Conservation (phyloP, 139 green algal genomes). For the Closterium sp. region DNA sequence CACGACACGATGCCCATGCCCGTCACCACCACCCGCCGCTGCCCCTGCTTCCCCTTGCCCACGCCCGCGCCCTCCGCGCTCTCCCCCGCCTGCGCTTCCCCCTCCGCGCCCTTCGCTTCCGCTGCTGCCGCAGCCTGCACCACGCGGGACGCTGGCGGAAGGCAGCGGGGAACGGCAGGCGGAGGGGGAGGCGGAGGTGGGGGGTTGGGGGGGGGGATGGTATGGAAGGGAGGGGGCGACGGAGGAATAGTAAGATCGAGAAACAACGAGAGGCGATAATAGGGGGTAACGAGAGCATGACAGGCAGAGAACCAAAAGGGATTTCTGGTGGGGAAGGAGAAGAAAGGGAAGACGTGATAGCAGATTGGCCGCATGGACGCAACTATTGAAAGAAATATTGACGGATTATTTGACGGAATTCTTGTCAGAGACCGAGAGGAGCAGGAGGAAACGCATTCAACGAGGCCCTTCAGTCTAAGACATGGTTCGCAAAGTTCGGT, state of each 20-base stretch:
- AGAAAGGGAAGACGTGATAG: neutral
- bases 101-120: neutral
- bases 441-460: neutral
- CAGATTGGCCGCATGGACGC: neutral
- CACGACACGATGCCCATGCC: conserved; percentile 58
- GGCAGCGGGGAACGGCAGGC: neutral
- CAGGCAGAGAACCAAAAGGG: no score
- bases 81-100: neutral
- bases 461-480: neutral
- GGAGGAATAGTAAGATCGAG: neutral
- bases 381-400: neutral
- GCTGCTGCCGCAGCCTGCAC: neutral
- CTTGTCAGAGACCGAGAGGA: neutral
- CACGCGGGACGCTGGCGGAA: neutral
- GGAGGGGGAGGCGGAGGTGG: neutral
- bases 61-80: neutral
- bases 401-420: no score
- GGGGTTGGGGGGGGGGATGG: neutral
- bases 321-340: neutral
- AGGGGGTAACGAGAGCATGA: no score
- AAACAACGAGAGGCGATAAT: neutral
- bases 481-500: no score
- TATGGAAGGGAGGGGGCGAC: neutral
- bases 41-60: conserved; percentile 1
- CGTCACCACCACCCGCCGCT: conserved; percentile 57